phyloP scores from a whole-genome alignment of 345 rosid species.

The Sisymbrium irio region DNA sequence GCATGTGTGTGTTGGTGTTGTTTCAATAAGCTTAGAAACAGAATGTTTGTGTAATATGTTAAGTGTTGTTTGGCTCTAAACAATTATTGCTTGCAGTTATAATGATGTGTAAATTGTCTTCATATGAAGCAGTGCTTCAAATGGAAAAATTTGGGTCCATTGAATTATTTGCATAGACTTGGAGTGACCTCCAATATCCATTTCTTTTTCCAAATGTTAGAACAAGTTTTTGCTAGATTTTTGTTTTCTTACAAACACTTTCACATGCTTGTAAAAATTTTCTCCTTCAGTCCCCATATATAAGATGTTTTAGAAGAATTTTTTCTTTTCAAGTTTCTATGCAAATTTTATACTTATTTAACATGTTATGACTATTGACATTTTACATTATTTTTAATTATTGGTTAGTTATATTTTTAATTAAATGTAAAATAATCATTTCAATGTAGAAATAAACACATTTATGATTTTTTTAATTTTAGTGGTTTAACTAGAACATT shows the following conservation, averaged over 20 bases:
- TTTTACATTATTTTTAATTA: too few relatives aligned
- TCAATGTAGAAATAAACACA: too few relatives aligned
- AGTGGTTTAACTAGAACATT: too few relatives aligned
- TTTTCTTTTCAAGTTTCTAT: too few relatives aligned
- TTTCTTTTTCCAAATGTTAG: background rate
- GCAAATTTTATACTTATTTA: too few relatives aligned
- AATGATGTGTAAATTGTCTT: background rate
- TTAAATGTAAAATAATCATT: too few relatives aligned
- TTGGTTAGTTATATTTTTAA: too few relatives aligned
- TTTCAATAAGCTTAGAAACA: background rate
- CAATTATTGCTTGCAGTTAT: background rate
- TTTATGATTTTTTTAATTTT: too few relatives aligned
- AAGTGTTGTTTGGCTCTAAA: background rate
- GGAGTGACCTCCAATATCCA: background rate
- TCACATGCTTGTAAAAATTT: background rate
- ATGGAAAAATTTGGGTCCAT: background rate
- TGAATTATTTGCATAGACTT: background rate
- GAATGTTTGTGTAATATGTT: slow-evolving; percentile 12
- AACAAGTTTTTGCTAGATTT: background rate
- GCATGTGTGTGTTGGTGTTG: background rate
- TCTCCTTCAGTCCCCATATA: too few relatives aligned
- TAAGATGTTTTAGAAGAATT: too few relatives aligned
- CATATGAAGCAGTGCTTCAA: background rate
- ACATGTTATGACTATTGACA: too few relatives aligned
- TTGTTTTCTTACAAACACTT: background rate